These are phyloP conservation scores for Trichophyton simii DNA, from an alignment of 2,329 filamentous ascomycete species.

Conservation along the genomic window DNA sequence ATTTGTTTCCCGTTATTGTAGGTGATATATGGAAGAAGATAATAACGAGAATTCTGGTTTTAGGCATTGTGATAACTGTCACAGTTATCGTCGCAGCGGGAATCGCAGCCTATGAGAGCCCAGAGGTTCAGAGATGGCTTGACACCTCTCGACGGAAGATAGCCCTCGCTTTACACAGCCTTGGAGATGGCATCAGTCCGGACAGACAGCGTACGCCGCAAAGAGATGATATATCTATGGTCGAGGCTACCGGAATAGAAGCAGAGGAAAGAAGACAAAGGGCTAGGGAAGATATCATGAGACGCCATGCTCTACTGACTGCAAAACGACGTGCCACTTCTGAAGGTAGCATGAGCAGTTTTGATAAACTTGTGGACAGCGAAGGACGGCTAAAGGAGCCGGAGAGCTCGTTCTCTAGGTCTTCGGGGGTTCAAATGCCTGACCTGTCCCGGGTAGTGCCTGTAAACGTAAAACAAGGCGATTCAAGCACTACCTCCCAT, in stretches of 20 bases:
- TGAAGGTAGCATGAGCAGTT: slow-evolving; percentile 20
- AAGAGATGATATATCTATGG: slow-evolving; percentile 36
- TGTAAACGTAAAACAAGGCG: slow-evolving; percentile 17
- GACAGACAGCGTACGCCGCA: slow-evolving; percentile 21
- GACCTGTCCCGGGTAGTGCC: slow-evolving; percentile 13
- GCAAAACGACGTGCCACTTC: slow-evolving; percentile 22
- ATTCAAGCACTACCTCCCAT: slow-evolving; percentile 7
- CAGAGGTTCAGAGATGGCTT: slow-evolving; percentile 51
- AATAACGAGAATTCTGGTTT: slow-evolving; percentile 11
- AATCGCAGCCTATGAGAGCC: slow-evolving; percentile 51
- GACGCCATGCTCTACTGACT: slow-evolving; percentile 30
- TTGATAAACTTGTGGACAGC: slow-evolving; percentile 35
- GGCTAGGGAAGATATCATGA: slow-evolving; percentile 35
- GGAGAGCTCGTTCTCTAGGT: slow-evolving; percentile 18
- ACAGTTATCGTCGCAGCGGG: slow-evolving; percentile 50
- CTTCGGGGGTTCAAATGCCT: slow-evolving; percentile 27
- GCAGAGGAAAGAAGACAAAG: slow-evolving; percentile 34
- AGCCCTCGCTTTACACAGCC: slow-evolving; percentile 44
- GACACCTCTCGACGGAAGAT: slow-evolving; percentile 50
- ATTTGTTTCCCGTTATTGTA: not conserved
- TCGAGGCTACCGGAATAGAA: slow-evolving; percentile 32
- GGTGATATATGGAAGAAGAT: not conserved
- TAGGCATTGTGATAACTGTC: slow-evolving; percentile 51
- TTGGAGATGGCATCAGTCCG: slow-evolving; percentile 49
- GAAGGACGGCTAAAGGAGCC: slow-evolving; percentile 25